Evolutionary conservation across 768 basidiomycete species (phyloP), one percentile per base, ranked within the genome.

Genomic region (Tylopilus intermedius): DNA sequence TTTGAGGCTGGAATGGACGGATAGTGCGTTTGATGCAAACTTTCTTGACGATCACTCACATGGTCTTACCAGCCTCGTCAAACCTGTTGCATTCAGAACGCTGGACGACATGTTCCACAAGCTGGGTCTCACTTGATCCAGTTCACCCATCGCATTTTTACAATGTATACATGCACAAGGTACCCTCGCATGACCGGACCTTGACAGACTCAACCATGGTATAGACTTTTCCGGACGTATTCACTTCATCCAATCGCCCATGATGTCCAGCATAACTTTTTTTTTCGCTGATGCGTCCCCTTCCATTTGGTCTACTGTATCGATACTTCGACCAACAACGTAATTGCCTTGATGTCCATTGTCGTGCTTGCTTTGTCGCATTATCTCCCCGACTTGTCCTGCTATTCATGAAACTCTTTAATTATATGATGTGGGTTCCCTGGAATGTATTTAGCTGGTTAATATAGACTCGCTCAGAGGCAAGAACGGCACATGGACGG

Each of bases 1-100:
- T 95, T 95, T 57, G 86, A 90, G 42, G 90, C 89, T 47, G 94
- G 94, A 0, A 92, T 97, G 47, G 90, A 96, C 58, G 94, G 94
- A 72, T 95, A 95, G 92, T 94, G 64, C 58, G 90, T 66, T 46
- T 83, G n/a, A 49, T 5, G 6, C 4, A 4, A 24, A 5, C 8
- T 14, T 4, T 22, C 35, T 38, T 9, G 51, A 41, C 15, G 9
- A 26, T 48, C 37, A 15, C 22, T 54, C 21, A 59, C 40, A 24
- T 38, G 24, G 30, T 14, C 9, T 41, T 56, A 0, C 56, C 56
- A 94, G 93, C 63, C 79, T 95, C 18, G 90, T 96, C 52, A 97
- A 97, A 69, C 94, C 94, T 10, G 92, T 97, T 18, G 89, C 90
- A n/a, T 89, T 97, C 73, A 91, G 87, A 64, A 92, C 86, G 14